Percentiles rank a stretch among this genome's conserved stretches.
Conservation (phyloP, 2,329 filamentous ascomycete species). For the Paraphoma chrysanthemicola region DNA sequence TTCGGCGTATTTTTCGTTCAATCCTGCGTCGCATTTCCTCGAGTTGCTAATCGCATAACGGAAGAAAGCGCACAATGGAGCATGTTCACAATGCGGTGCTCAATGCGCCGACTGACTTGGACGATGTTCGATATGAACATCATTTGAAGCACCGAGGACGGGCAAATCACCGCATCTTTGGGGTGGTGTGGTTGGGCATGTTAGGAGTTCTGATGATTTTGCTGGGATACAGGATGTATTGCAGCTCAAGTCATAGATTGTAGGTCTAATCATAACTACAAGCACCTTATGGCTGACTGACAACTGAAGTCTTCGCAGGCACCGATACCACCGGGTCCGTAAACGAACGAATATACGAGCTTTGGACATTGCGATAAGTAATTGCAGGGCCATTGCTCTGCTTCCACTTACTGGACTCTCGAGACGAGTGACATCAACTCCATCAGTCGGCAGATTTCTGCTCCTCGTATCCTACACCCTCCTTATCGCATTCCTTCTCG, state of each 20-base stretch:
- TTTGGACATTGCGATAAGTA: not conserved
- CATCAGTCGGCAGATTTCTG: slow-evolving; percentile 15
- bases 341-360: too few relatives aligned
- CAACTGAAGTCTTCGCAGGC: slow-evolving; percentile 8
- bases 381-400: slow-evolving; percentile 8
- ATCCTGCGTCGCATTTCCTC: too few relatives aligned
- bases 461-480: slow-evolving; percentile 9
- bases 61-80: not conserved
- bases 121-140: slow-evolving; percentile 32
- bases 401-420: slow-evolving; percentile 6
- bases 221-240: not conserved
- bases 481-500: slow-evolving; percentile 13
- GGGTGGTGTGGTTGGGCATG: slow-evolving; percentile 23
- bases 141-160: slow-evolving; percentile 30
- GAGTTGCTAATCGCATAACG: too few relatives aligned
- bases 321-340: not conserved
- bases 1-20: not conserved
- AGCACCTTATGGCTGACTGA: not conserved
- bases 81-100: not conserved
- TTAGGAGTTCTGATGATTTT: slow-evolving; percentile 4
- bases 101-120: slow-evolving; percentile 9
- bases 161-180: slow-evolving; percentile 21
- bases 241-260: slow-evolving; percentile 19
- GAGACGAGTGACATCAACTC: not conserved
- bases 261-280: not conserved